Conservation (phyloP, 176 grass and related monocot species). For the Bonia amplexicaulis region DNA sequence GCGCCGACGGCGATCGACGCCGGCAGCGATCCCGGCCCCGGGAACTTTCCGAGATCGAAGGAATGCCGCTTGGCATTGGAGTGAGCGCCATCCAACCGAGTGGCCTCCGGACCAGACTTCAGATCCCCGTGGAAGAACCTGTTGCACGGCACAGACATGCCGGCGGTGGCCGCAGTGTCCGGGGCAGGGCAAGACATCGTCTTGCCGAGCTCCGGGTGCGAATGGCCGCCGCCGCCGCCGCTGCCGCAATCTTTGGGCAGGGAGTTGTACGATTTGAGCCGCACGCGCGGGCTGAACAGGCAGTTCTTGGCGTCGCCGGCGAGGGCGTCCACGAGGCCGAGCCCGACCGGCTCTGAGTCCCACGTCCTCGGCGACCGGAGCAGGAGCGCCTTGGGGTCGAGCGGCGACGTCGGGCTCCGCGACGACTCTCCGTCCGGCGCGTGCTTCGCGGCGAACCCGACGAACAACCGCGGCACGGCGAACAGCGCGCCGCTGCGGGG, state of each 20-base stretch:
- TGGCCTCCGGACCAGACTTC: conserved; percentile 54
- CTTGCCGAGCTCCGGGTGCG: conserved; percentile 62
- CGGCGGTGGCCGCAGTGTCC: conserved; percentile 3
- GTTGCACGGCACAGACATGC: conserved; percentile 43
- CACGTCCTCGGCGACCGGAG: conserved; percentile 54
- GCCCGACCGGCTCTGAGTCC: conserved; percentile 56
- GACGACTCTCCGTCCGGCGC: conserved; percentile 49
- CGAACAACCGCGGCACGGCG: conserved; percentile 62
- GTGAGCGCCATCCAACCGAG: background rate
- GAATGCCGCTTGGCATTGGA: conserved; percentile 21
- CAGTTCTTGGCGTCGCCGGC: conserved; percentile 31
- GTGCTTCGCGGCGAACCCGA: conserved; percentile 58
- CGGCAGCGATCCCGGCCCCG: conserved; percentile 57
- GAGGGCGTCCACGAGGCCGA: conserved; percentile 70
- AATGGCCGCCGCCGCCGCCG: conserved; percentile 24
- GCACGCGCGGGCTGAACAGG: conserved; percentile 43
- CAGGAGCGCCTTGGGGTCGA: conserved; percentile 68
- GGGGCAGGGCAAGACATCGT: conserved; percentile 53
- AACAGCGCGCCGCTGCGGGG: conserved; percentile 51
- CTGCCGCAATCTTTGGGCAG: conserved; percentile 49
- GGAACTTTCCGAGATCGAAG: conserved; percentile 55
- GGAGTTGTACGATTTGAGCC: conserved; percentile 33
- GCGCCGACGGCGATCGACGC: conserved; percentile 21
- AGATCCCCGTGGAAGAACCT: conserved; percentile 49
- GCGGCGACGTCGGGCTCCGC: conserved; percentile 80